Conservation (phyloP, 177 flowering plant species). For the Vitis hybrid region DNA sequence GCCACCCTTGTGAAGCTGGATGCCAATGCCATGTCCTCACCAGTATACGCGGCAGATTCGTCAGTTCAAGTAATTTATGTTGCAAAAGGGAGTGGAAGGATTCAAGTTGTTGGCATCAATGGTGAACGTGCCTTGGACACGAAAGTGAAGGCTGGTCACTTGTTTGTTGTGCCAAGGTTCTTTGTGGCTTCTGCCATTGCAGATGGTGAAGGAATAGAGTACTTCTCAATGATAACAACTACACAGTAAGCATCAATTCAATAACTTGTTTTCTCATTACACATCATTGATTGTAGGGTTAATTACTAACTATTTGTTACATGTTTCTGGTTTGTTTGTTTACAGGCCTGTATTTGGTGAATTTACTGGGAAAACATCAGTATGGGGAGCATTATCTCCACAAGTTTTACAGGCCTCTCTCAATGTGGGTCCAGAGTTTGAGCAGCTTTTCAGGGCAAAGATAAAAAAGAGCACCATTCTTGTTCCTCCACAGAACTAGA, state of each 20-base stretch:
- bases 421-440: conserved; percentile 23
- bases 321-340: not conserved
- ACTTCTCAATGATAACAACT: conserved; percentile 36
- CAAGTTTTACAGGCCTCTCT: conserved; percentile 27
- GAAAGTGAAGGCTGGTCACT: conserved; percentile 27
- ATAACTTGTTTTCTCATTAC: too few species aligned
- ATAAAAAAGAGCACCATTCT: not conserved
- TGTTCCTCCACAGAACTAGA: not conserved
- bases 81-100: conserved; percentile 36
- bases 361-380: conserved; percentile 28
- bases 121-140: conserved; percentile 32
- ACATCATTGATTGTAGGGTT: too few species aligned
- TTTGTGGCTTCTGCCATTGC: conserved; percentile 35
- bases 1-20: conserved; percentile 27
- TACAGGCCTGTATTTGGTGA: conserved; percentile 30
- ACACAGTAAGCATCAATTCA: conserved; percentile 23
- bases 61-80: conserved; percentile 30
- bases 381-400: conserved; percentile 33
- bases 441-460: conserved; percentile 16
- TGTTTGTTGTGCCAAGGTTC: conserved; percentile 47
- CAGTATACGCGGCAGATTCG: conserved; percentile 20
- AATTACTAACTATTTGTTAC: not conserved
- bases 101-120: conserved; percentile 36
- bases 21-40: conserved; percentile 26
- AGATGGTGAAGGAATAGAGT: conserved; percentile 44